A percentile compares a stretch with the other conserved stretches of the same genome.
phyloP scores from a whole-genome alignment of 2,329 filamentous ascomycete genomes.

The Alternaria infectoria region DNA sequence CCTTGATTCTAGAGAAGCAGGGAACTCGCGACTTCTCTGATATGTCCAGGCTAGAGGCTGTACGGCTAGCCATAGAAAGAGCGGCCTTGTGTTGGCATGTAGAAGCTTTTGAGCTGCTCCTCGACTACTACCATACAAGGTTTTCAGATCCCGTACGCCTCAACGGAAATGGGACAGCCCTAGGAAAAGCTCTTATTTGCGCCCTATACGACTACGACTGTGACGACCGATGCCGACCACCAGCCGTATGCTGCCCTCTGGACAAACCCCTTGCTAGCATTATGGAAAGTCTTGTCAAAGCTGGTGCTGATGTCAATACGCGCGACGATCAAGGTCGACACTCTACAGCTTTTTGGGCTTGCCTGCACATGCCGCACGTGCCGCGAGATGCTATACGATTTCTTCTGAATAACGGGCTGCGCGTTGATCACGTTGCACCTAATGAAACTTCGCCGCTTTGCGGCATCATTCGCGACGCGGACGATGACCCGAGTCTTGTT shows the following conservation, averaged over 20 bases:
- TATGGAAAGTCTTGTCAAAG: background rate
- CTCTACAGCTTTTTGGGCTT: background rate
- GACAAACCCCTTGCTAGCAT: background rate
- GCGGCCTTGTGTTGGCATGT: conserved; percentile 3
- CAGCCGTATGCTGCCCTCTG: background rate
- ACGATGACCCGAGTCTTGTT: background rate
- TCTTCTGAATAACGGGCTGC: background rate
- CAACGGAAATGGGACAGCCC: background rate
- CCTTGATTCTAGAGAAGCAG: background rate
- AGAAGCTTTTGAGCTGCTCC: background rate
- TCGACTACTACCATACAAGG: background rate
- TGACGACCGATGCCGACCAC: background rate
- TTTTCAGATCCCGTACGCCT: background rate
- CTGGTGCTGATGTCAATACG: background rate
- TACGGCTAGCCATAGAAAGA: background rate
- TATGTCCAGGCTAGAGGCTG: background rate
- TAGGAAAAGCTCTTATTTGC: background rate
- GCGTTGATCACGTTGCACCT: background rate
- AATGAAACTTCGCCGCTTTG: background rate
- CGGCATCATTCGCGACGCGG: background rate
- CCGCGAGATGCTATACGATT: background rate
- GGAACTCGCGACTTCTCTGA: conserved; percentile 1
- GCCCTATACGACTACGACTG: background rate
- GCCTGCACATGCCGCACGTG: background rate
- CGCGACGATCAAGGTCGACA: background rate